Percentiles rank a stretch among this genome's conserved stretches.
Evolutionary conservation across 2,329 filamentous ascomycete genomes (phyloP).

Genomic region (Xylaria polymorpha): DNA sequence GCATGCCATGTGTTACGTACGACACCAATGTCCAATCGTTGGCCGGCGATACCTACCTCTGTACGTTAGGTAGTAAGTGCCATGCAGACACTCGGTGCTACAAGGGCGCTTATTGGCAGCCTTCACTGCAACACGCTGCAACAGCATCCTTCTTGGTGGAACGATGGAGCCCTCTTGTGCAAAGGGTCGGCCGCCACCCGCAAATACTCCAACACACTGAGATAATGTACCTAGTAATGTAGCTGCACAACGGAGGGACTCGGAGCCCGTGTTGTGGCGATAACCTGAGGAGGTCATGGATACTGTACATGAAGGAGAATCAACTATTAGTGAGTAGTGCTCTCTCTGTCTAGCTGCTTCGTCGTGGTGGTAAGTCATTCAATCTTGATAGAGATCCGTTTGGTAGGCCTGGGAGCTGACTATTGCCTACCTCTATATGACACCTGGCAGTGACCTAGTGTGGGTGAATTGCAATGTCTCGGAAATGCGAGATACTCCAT

Average conservation of each 20-base stretch:
- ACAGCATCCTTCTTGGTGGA: constrained; percentile 12
- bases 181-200: constrained; percentile 9
- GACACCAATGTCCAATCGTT: constrained; percentile 23
- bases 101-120: constrained; percentile 18
- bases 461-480: not conserved
- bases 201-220: constrained; percentile 5
- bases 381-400: no score
- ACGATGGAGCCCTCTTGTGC: constrained; percentile 14
- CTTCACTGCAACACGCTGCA: constrained; percentile 18
- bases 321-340: no score
- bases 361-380: no score
- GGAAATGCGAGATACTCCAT: not conserved
- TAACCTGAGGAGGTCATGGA: no score
- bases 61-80: no score
- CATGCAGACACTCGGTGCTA: constrained; percentile 27
- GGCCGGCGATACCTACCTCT: constrained; percentile 23
- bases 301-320: not conserved
- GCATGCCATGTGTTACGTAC: constrained; percentile 23
- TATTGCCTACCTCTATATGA: no score
- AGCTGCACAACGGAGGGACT: constrained; percentile 1
- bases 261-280: constrained; percentile 5
- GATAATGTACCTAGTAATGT: not conserved
- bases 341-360: no score
- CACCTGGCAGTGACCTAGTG: not conserved
- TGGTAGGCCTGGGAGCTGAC: no score